These are phyloP conservation scores for Echinochloa phyllopogon DNA, from an alignment of 176 grass and related monocot genomes.

Conservation along the genomic window DNA sequence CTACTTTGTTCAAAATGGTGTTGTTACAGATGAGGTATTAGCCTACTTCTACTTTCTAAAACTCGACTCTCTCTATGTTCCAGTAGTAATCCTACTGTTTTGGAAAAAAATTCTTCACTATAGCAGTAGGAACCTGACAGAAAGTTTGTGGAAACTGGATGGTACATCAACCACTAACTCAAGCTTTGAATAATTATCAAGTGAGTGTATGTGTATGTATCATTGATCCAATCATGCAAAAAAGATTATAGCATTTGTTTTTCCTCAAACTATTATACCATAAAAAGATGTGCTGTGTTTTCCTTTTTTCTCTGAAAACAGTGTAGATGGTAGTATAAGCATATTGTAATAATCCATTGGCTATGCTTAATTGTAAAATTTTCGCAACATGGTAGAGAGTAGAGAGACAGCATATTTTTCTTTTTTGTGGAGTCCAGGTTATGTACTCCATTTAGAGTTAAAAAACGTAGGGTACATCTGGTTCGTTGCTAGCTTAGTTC, in stretches of 20 bases:
- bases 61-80: conserved; percentile 12
- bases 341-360: neutral
- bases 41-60: conserved; percentile 1
- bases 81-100: conserved; percentile 2
- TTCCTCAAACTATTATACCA: too few species aligned
- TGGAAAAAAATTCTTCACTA: neutral
- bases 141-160: neutral
- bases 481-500: too few species aligned
- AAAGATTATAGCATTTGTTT: neutral
- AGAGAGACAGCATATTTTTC: too few species aligned
- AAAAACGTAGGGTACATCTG: too few species aligned
- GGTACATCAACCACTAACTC: neutral
- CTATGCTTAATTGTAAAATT: neutral
- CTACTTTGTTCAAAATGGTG: conserved; percentile 84
- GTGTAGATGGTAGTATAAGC: neutral
- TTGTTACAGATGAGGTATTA: conserved; percentile 92
- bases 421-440: neutral
- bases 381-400: neutral
- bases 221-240: neutral
- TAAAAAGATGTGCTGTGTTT: neutral
- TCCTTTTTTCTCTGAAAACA: neutral
- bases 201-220: conserved; percentile 1
- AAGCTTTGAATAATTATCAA: neutral
- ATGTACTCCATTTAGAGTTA: neutral
- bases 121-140: too few species aligned